A percentile compares a stretch with the other conserved stretches of the same genome.
Evolutionary conservation across 768 basidiomycete genomes (phyloP).

Genomic region (Cyclocybe aegerita): DNA sequence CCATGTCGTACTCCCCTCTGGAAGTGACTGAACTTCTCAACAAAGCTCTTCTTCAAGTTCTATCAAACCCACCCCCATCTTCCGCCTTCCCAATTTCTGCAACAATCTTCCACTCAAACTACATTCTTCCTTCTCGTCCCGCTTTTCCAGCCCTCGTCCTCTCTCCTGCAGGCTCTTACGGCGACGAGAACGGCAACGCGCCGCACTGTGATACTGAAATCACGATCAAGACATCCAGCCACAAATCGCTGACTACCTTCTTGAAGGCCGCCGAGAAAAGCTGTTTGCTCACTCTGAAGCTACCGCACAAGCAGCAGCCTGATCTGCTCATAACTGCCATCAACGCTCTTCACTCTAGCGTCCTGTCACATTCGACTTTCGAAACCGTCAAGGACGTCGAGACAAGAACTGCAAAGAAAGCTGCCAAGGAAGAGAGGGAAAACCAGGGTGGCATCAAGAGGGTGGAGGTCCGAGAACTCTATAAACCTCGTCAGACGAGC

Average conservation of each 20-base stretch:
- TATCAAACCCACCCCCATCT: constrained; percentile 44
- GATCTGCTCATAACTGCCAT: constrained; percentile 57
- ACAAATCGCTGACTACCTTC: constrained; percentile 82
- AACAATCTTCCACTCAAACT: constrained; percentile 70
- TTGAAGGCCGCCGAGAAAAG: constrained; percentile 83
- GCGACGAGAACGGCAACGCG: constrained; percentile 6
- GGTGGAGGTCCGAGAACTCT: constrained; percentile 65
- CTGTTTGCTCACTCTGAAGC: constrained; percentile 69
- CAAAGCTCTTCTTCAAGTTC: constrained; percentile 63
- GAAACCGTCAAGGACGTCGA: constrained; percentile 69
- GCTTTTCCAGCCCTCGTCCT: constrained; percentile 50
- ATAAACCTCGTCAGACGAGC: constrained; percentile 68
- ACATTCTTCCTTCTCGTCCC: constrained; percentile 81
- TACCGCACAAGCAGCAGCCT: constrained; percentile 51
- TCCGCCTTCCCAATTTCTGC: constrained; percentile 74
- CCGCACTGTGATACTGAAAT: constrained; percentile 43
- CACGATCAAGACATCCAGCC: constrained; percentile 75
- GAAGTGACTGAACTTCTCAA: constrained; percentile 63
- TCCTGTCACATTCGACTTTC: constrained; percentile 50
- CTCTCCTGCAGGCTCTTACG: constrained; percentile 23
- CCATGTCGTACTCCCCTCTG: constrained; percentile 28
- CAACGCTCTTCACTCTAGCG: constrained; percentile 53
- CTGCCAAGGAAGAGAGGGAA: constrained; percentile 51
- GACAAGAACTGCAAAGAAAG: constrained; percentile 58
- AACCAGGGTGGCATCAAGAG: constrained; percentile 41